Conservation (phyloP, 805 yeast species). For the Wickerhamiella qilinensis region DNA sequence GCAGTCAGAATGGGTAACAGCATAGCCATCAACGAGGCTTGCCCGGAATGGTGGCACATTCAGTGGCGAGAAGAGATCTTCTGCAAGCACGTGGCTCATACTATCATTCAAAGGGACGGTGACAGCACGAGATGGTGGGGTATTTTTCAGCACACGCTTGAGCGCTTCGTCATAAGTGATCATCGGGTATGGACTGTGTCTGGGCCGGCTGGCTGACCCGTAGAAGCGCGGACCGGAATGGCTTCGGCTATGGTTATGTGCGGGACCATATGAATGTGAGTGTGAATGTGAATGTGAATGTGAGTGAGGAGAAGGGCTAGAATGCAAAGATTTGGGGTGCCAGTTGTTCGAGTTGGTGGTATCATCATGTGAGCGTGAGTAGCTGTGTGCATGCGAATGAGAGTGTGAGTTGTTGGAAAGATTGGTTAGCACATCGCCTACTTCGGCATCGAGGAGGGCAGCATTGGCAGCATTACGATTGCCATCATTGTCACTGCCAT, state of each 20-base stretch:
- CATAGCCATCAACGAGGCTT: conserved; percentile 42
- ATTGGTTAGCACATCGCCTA: background rate
- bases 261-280: conserved; percentile 2
- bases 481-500: background rate
- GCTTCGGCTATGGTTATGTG: conserved; percentile 4
- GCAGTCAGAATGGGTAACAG: conserved; percentile 30
- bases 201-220: conserved; percentile 29
- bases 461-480: background rate
- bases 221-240: conserved; percentile 25
- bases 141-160: conserved; percentile 19
- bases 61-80: conserved; percentile 25
- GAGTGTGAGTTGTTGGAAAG: background rate
- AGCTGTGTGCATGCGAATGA: conserved; percentile 4
- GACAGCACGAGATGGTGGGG: conserved; percentile 20
- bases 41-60: conserved; percentile 37
- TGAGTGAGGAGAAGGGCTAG: background rate
- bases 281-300: conserved; percentile 7
- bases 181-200: conserved; percentile 36
- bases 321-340: conserved; percentile 1
- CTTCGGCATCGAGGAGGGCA: background rate
- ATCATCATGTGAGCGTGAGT: conserved; percentile 7
- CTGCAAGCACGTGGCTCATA: conserved; percentile 28
- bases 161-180: conserved; percentile 28
- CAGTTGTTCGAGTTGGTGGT: conserved; percentile 7
- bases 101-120: conserved; percentile 19